phyloP scores from a whole-genome alignment of 345 rosid genomes.

The Eucalyptus pumila region DNA sequence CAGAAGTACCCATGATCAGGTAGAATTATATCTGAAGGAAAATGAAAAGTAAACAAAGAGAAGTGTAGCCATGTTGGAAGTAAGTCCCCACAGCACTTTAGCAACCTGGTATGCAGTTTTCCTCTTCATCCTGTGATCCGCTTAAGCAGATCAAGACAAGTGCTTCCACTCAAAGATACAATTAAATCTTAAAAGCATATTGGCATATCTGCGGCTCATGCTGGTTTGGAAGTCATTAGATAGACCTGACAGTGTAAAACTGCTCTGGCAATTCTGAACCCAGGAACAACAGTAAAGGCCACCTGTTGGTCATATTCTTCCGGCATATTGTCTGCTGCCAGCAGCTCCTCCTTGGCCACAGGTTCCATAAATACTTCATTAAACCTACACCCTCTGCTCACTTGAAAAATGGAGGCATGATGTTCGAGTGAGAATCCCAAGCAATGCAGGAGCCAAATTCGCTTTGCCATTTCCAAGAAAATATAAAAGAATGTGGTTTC shows the following conservation, averaged over 20 bases:
- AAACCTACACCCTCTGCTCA: conserved; percentile 8
- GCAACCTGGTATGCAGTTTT: background rate
- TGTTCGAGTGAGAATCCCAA: conserved; percentile 13
- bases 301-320: background rate
- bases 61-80: background rate
- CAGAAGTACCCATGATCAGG: background rate
- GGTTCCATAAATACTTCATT: conserved; percentile 27
- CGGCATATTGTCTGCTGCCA: background rate
- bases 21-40: background rate
- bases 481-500: conserved; percentile 1
- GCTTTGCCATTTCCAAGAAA: conserved; percentile 21
- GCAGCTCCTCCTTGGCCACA: background rate
- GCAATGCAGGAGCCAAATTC: conserved; percentile 27
- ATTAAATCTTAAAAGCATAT: background rate
- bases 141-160: background rate
- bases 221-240: background rate
- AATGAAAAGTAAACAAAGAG: background rate
- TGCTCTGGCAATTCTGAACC: background rate
- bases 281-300: conserved; percentile 1
- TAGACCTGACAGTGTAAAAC: background rate
- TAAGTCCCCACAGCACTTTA: background rate
- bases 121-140: background rate
- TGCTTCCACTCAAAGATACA: background rate
- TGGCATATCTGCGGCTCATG: background rate
- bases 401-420: conserved; percentile 19